Conservation (phyloP, 441 rosid genomes). For the Raphanus hybrid region DNA sequence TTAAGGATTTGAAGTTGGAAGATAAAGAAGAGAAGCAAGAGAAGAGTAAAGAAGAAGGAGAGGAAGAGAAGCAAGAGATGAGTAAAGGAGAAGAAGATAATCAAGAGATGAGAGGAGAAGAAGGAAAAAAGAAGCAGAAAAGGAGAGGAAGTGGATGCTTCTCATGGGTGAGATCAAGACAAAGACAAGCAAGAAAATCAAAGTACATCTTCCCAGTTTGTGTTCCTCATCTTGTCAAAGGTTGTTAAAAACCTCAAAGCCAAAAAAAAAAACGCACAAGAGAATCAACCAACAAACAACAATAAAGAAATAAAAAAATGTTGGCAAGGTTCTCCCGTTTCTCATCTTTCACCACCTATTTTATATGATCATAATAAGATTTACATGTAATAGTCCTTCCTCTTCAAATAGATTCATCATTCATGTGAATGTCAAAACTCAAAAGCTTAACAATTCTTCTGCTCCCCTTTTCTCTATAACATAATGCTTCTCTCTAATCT, state of each 20-base stretch:
- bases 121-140: background rate
- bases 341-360: background rate
- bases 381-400: conserved; percentile 11
- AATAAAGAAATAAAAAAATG: background rate
- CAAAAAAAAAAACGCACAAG: background rate
- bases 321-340: background rate
- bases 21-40: no score
- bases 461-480: no score
- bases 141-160: conserved; percentile 70
- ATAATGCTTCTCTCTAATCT: no score
- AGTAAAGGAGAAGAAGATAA: no score
- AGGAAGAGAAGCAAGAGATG: no score
- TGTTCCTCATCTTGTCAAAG: conserved; percentile 49
- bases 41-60: no score
- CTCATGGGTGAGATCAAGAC: conserved; percentile 75
- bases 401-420: conserved; percentile 25
- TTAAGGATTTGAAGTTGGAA: no score
- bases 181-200: conserved; percentile 52
- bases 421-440: conserved; percentile 18
- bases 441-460: no score
- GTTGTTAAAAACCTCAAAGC: conserved; percentile 35
- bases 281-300: conserved; percentile 6
- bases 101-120: no score
- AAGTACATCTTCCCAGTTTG: conserved; percentile 48
- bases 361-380: background rate